A percentile compares a stretch with the other conserved stretches of the same genome.
Conservation (phyloP, 2,329 filamentous ascomycete species). For the Penicillium sp. region DNA sequence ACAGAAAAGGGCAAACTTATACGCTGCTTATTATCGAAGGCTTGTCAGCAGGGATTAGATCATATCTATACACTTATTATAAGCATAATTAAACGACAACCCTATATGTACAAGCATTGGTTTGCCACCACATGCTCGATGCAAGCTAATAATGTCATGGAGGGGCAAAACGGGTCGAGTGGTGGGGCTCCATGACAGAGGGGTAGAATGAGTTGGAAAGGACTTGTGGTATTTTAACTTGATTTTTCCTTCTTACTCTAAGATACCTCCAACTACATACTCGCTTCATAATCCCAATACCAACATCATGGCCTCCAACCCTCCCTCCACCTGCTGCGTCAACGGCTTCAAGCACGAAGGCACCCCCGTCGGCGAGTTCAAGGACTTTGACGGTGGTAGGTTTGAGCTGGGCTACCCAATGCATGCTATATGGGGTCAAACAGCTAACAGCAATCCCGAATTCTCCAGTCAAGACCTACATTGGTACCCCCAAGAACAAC, state of each 20-base stretch:
- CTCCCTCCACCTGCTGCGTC: conserved; percentile 50
- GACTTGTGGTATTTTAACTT: neutral
- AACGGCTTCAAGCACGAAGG: conserved; percentile 55
- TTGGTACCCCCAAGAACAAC: conserved; percentile 54
- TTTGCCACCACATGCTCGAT: neutral
- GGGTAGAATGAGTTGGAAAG: neutral
- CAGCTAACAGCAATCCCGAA: conserved; percentile 1
- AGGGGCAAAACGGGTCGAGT: conserved; percentile 12
- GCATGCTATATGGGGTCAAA: neutral
- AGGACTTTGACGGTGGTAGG: conserved; percentile 49
- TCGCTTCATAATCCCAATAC: neutral
- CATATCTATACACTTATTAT: neutral
- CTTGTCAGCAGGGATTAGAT: neutral
- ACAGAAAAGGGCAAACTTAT: neutral
- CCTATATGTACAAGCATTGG: neutral
- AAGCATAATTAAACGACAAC: neutral
- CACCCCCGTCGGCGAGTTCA: conserved; percentile 47
- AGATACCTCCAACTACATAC: neutral
- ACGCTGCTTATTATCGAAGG: neutral
- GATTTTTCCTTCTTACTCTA: neutral
- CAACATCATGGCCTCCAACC: conserved; percentile 51
- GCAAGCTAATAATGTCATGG: neutral
- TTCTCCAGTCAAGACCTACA: conserved; percentile 54
- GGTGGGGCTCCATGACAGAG: conserved; percentile 8
- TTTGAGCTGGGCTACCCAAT: neutral